phyloP scores from a whole-genome alignment of 2,329 filamentous ascomycete genomes.

The Sporothrix dimorphospora region DNA sequence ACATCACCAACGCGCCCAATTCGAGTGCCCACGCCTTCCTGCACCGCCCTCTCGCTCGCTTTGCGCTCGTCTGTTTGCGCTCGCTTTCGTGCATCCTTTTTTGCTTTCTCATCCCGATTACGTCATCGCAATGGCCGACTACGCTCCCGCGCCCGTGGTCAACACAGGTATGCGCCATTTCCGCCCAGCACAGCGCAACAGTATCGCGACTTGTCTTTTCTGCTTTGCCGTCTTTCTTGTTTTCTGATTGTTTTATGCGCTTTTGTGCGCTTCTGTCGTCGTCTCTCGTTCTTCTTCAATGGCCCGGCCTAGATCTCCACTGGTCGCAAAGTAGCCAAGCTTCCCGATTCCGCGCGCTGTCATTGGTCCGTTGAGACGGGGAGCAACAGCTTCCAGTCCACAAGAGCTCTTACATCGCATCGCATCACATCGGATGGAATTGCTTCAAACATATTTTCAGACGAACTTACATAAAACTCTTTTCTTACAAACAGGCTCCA shows the following conservation, averaged over 20 bases:
- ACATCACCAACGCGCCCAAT: conserved; percentile 1
- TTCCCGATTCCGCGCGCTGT: neutral
- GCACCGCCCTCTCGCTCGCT: neutral
- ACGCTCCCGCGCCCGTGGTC: conserved; percentile 25
- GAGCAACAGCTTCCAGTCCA: conserved; percentile 1
- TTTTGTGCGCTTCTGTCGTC: neutral
- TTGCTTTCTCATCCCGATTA: conserved; percentile 27
- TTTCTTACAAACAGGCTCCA: neutral
- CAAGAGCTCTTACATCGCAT: neutral
- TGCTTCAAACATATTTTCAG: neutral
- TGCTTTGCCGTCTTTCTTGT: neutral
- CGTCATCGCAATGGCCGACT: conserved; percentile 34
- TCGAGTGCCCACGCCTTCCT: neutral
- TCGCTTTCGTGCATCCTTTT: neutral
- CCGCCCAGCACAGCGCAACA: neutral
- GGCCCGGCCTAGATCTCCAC: conserved; percentile 9
- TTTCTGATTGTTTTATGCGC: neutral
- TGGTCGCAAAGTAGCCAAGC: conserved; percentile 20
- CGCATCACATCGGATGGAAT: neutral
- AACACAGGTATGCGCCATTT: conserved; percentile 30
- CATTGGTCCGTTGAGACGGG: conserved; percentile 3
- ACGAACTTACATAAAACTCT: neutral
- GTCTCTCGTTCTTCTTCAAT: neutral
- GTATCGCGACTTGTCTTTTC: neutral
- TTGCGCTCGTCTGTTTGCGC: neutral